Percentiles rank a stretch among this genome's conserved stretches.
phyloP scores from a whole-genome alignment of 1,284 basidiomycete species.

The Porodaedalea pini region DNA sequence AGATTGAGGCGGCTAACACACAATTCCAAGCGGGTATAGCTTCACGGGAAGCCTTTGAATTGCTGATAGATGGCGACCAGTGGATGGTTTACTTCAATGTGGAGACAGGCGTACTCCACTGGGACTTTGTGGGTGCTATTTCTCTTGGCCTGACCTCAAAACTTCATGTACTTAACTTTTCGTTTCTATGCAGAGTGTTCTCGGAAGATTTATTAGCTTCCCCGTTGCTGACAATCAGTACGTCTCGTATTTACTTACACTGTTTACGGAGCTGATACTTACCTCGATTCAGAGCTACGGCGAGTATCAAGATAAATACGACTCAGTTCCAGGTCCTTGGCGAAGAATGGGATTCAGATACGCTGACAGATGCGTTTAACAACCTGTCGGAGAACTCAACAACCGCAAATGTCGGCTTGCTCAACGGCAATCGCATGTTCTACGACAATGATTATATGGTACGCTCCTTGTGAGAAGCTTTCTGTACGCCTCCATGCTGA shows the following conservation, averaged over 20 bases:
- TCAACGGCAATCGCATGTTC: slow-evolving; percentile 62
- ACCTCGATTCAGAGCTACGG: slow-evolving; percentile 42
- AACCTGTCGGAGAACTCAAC: slow-evolving; percentile 36
- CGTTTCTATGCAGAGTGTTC: slow-evolving; percentile 40
- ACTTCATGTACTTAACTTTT: background rate
- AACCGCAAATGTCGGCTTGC: slow-evolving; percentile 54
- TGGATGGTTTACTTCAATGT: slow-evolving; percentile 69
- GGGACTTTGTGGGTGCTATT: slow-evolving; percentile 54
- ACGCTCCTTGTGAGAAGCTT: slow-evolving; percentile 13
- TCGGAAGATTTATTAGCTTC: slow-evolving; percentile 62
- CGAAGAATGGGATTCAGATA: slow-evolving; percentile 44
- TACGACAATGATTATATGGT: slow-evolving; percentile 70
- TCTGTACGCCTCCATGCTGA: background rate
- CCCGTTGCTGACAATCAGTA: slow-evolving; percentile 57
- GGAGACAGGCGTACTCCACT: slow-evolving; percentile 53
- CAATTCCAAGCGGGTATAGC: slow-evolving; percentile 42
- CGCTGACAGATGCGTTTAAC: slow-evolving; percentile 40
- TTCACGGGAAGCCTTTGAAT: slow-evolving; percentile 44
- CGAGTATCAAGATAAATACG: slow-evolving; percentile 54
- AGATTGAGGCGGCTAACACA: slow-evolving; percentile 51
- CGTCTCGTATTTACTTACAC: slow-evolving; percentile 24
- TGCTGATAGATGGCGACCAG: slow-evolving; percentile 46
- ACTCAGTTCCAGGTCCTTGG: slow-evolving; percentile 51
- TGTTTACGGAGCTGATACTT: background rate
- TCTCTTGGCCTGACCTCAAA: background rate